phyloP scores from a whole-genome alignment of 2,329 filamentous ascomycete genomes.

The Coniochaeta sp. region DNA sequence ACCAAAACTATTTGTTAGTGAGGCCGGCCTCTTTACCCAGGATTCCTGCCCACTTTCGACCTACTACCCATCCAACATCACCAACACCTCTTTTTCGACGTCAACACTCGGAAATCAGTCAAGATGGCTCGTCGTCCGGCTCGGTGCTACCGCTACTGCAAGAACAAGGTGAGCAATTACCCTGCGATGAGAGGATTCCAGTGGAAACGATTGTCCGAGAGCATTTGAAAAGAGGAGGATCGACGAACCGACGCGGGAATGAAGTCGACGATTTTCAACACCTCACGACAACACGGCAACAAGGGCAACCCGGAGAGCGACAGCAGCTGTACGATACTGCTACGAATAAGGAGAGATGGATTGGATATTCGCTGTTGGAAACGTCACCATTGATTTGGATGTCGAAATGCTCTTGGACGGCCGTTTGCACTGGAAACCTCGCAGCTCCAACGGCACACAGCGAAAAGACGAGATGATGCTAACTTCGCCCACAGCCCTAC shows the following conservation, averaged over 20 bases:
- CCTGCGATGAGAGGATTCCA: neutral
- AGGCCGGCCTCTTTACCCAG: neutral
- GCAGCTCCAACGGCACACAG: too few species aligned
- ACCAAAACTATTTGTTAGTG: slow-evolving; percentile 7
- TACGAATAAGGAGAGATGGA: neutral
- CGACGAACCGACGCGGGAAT: neutral
- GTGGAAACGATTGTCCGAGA: neutral
- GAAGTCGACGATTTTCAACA: neutral
- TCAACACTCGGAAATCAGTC: slow-evolving; percentile 55
- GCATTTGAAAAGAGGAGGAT: neutral
- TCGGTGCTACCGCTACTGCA: slow-evolving; percentile 99
- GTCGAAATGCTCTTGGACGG: neutral
- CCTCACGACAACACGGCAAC: neutral
- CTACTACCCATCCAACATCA: slow-evolving; percentile 35
- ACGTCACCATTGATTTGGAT: neutral
- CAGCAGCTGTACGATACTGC: too few species aligned
- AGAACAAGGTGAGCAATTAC: slow-evolving; percentile 85
- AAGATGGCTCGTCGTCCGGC: slow-evolving; percentile 99
- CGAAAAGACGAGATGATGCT: slow-evolving; percentile 3
- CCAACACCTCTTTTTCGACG: slow-evolving; percentile 28
- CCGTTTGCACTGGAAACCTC: too few species aligned
- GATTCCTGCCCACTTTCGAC: slow-evolving; percentile 19
- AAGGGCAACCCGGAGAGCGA: neutral
- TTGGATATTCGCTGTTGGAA: neutral
- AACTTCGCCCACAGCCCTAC: slow-evolving; percentile 69